These are phyloP conservation scores for Eruca vesicaria DNA, from an alignment of 441 rosid genomes.

Conservation along the genomic window DNA sequence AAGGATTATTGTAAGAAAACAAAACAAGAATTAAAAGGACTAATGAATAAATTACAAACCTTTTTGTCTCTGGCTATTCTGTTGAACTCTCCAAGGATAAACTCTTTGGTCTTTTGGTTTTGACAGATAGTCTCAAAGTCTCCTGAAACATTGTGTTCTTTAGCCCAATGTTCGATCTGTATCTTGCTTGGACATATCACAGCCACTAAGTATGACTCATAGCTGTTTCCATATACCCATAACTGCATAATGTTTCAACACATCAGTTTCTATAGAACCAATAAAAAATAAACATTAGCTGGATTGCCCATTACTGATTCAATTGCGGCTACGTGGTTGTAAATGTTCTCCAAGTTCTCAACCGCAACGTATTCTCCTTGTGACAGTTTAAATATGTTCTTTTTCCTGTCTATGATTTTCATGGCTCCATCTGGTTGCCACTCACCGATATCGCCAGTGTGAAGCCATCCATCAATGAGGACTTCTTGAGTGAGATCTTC, in stretches of 20 bases:
- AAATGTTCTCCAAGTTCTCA: constrained; percentile 89
- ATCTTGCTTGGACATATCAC: constrained; percentile 75
- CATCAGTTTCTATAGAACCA: background rate
- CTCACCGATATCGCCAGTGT: constrained; percentile 96
- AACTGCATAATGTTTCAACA: constrained; percentile 42
- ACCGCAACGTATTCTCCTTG: constrained; percentile 98
- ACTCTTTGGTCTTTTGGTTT: constrained; percentile 67
- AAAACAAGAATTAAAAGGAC: background rate
- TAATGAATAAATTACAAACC: constrained; percentile 37
- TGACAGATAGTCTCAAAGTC: constrained; percentile 70
- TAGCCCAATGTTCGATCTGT: constrained; percentile 77
- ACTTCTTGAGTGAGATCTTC: constrained; percentile 92
- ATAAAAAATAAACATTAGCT: background rate
- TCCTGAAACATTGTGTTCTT: constrained; percentile 56
- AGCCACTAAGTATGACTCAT: constrained; percentile 77
- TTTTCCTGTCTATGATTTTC: constrained; percentile 89
- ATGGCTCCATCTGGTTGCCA: constrained; percentile 96
- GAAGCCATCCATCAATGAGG: constrained; percentile 89
- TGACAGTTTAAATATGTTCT: constrained; percentile 92
- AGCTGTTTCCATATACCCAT: constrained; percentile 97
- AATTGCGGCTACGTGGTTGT: constrained; percentile 50
- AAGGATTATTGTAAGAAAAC: background rate
- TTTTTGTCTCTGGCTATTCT: constrained; percentile 72
- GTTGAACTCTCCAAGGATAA: constrained; percentile 57
- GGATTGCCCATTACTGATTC: constrained; percentile 50